These are phyloP conservation scores for Paracoccidioides lutzii DNA, from an alignment of 2,329 filamentous ascomycete genomes.

Conservation along the genomic window DNA sequence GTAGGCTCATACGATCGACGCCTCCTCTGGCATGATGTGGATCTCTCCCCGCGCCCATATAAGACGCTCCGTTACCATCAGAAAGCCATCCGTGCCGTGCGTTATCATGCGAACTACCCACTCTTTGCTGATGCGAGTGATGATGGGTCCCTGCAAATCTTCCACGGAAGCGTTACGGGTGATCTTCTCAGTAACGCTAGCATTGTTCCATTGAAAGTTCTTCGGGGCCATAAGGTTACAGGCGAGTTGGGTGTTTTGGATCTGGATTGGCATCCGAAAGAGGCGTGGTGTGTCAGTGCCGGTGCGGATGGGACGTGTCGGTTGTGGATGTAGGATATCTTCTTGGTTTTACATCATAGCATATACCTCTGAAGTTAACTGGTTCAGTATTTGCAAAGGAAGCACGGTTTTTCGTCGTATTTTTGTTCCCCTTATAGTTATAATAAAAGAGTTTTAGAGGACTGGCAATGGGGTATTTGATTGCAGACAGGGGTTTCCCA, in stretches of 20 bases:
- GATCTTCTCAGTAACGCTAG: slow-evolving; percentile 94
- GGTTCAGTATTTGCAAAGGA: not conserved
- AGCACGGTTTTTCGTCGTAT: not conserved
- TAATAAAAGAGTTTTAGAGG: not conserved
- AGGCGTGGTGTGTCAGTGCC: slow-evolving; percentile 89
- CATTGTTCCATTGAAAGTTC: slow-evolving; percentile 89
- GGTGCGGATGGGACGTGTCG: slow-evolving; percentile 88
- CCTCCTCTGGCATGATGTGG: slow-evolving; percentile 91
- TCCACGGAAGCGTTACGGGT: slow-evolving; percentile 89
- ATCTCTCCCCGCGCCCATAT: slow-evolving; percentile 79
- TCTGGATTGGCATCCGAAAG: slow-evolving; percentile 86
- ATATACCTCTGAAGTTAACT: not conserved
- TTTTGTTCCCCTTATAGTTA: not conserved
- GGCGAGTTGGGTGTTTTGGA: slow-evolving; percentile 82
- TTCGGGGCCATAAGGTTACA: slow-evolving; percentile 78
- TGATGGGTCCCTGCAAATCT: slow-evolving; percentile 87
- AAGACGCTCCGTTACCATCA: slow-evolving; percentile 93
- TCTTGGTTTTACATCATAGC: not conserved
- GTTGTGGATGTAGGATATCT: slow-evolving; percentile 55
- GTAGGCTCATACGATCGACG: slow-evolving; percentile 90
- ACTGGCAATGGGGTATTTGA: not conserved
- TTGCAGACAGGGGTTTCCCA: not conserved
- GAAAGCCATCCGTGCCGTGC: slow-evolving; percentile 80
- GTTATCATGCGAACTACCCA: slow-evolving; percentile 69
- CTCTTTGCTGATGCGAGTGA: slow-evolving; percentile 92